These are phyloP conservation scores for Penicillium sp. DNA, from an alignment of 2,329 filamentous ascomycete species.

Conservation along the genomic window DNA sequence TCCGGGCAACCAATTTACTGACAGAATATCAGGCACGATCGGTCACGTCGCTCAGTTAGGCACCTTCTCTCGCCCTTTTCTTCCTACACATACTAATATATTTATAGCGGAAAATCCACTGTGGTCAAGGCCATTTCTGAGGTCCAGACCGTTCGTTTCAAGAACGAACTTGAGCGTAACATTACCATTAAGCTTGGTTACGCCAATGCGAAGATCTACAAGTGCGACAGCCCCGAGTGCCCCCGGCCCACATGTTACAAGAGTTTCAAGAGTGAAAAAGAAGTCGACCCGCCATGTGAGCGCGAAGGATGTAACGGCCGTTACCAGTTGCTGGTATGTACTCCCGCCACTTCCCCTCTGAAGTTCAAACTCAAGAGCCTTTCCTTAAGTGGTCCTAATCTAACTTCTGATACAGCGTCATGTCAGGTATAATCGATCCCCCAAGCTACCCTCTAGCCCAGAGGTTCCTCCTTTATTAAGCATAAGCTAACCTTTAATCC, in stretches of 20 bases:
- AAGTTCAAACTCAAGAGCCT: not conserved
- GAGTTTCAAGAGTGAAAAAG: slow-evolving; percentile 98
- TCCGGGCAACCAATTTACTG: not conserved
- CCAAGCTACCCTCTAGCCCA: not conserved
- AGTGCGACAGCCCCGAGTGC: slow-evolving; percentile 90
- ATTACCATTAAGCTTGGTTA: slow-evolving; percentile 99
- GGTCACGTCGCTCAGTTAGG: slow-evolving; percentile 82
- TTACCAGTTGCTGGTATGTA: slow-evolving; percentile 88
- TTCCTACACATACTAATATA: not conserved
- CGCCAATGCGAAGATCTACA: slow-evolving; percentile 99
- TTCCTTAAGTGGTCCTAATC: not conserved
- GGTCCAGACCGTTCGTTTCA: slow-evolving; percentile 98
- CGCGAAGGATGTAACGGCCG: slow-evolving; percentile 84
- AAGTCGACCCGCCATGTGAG: slow-evolving; percentile 94
- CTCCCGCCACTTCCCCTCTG: slow-evolving; percentile 45
- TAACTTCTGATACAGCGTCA: slow-evolving; percentile 6
- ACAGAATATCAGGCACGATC: slow-evolving; percentile 56
- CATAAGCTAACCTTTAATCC: slow-evolving; percentile 10
- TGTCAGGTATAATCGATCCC: slow-evolving; percentile 4
- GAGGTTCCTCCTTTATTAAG: not conserved
- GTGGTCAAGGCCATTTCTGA: slow-evolving; percentile 99
- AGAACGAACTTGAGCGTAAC: slow-evolving; percentile 98
- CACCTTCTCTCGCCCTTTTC: not conserved
- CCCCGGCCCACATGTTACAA: slow-evolving; percentile 92
- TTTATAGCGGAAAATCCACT: slow-evolving; percentile 76